These are phyloP conservation scores for Schwanniomyces pseudopolymorphus DNA, from an alignment of 805 yeast species.

Conservation along the genomic window DNA sequence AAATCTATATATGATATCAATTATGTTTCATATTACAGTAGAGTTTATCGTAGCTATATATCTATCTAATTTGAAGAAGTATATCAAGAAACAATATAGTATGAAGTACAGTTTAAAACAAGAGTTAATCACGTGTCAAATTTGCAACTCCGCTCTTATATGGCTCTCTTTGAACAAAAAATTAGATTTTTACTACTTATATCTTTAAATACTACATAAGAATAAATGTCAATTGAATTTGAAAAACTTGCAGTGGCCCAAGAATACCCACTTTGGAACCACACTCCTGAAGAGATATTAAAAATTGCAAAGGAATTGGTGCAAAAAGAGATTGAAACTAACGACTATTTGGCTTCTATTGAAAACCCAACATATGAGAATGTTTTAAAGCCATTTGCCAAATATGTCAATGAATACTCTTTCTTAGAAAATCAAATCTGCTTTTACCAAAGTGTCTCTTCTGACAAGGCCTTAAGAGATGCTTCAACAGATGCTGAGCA, in stretches of 20 bases:
- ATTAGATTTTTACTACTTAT: neutral
- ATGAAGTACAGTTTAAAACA: no score
- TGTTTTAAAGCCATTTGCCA: constrained; percentile 53
- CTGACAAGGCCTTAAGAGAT: constrained; percentile 63
- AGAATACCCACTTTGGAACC: constrained; percentile 53
- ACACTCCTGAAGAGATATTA: constrained; percentile 51
- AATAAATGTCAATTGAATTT: constrained; percentile 13
- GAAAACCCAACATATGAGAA: constrained; percentile 55
- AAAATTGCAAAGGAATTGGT: constrained; percentile 45
- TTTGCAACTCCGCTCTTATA: neutral
- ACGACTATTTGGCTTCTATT: constrained; percentile 52
- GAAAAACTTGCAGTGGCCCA: constrained; percentile 6
- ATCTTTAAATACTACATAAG: neutral
- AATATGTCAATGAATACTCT: constrained; percentile 48
- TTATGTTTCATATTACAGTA: no score
- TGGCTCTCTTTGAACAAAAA: neutral
- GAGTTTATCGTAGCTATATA: no score
- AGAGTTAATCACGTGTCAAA: neutral
- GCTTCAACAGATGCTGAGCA: constrained; percentile 67
- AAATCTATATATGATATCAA: no score
- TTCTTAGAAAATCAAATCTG: constrained; percentile 51
- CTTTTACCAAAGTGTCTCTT: constrained; percentile 73
- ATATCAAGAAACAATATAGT: no score
- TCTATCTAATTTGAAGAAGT: no score
- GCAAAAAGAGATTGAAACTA: constrained; percentile 40